Base-by-base conservation (phyloP, 768 basidiomycete genomes). In the Termitomyces sp. region DNA sequence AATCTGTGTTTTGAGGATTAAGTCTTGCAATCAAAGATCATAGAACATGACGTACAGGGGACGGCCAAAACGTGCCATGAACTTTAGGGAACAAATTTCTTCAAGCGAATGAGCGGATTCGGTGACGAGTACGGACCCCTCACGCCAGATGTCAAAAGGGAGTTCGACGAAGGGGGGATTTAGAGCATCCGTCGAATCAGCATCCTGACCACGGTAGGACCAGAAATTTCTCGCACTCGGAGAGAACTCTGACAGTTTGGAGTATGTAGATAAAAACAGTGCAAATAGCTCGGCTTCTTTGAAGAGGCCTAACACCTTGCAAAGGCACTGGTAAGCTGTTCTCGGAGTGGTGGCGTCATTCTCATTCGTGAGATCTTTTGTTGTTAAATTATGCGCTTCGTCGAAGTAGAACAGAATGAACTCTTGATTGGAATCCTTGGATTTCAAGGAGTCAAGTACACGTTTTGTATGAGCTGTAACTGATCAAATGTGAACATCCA, bases 281-380 rank as follows among this genome's bases (percentile, higher is more conserved):
- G 45, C 36, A 20, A 61, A 49, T 16, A 53, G 18, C 35, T 22
- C 7, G 4, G 38, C n/a, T n/a, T 18, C 16, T 11, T 4, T 15
- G 18, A 57, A 57, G 39, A 16, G 48, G 22, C 20, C 35, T 12
- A 57, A 22, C 7, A 32, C 48, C 35, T 61, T 57, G 39, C 60
- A 61, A 33, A 61, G 55, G 18, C 52, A 54, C 39, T 61, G 60
- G 33, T 61, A 61, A 1, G 55, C 60, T 1, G 55, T 60, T 32
- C 28, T 20, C 9, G 32, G 40, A 5, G n/a, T 20, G 12, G 7
- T 18, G 7, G 46, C 3, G 7, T 7, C 12, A 4, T 28, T 9
- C 20, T 57, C 38, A 1, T 4, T 11, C 5, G 28, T 51, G 18
- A 13, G 33, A 20, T n/a, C 4, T 4, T 36, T 15, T 4, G 7